Conservation (phyloP, 129 eudicot species). For the Artemisia annua region DNA sequence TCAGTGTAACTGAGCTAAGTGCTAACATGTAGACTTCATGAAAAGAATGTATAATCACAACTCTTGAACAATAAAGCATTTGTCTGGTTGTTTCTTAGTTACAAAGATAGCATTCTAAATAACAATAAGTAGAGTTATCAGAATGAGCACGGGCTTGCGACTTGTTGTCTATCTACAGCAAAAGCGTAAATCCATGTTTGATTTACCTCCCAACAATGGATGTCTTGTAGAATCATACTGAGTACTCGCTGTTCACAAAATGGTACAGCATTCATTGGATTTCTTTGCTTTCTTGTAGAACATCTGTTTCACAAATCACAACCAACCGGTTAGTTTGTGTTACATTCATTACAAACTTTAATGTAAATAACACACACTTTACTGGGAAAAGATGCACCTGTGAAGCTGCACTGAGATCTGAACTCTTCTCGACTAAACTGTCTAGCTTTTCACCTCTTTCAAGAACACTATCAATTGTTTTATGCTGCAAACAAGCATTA, state of each 20-base stretch:
- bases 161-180: slow-evolving; percentile 14
- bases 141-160: neutral
- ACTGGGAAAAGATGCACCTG: slow-evolving; percentile 50
- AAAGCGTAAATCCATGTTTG: slow-evolving; percentile 3
- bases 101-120: slow-evolving; percentile 23
- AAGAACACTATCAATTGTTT: slow-evolving; percentile 90
- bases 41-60: slow-evolving; percentile 7
- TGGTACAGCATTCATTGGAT: slow-evolving; percentile 82
- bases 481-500: slow-evolving; percentile 52
- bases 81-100: neutral
- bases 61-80: slow-evolving; percentile 5
- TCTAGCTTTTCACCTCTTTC: slow-evolving; percentile 91
- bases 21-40: too few relatives aligned
- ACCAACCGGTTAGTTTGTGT: slow-evolving; percentile 9
- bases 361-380: neutral
- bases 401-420: slow-evolving; percentile 91
- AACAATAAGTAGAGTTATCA: slow-evolving; percentile 14
- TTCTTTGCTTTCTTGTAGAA: slow-evolving; percentile 95
- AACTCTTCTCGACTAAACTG: slow-evolving; percentile 91
- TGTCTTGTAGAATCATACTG: neutral
- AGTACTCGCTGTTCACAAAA: slow-evolving; percentile 43
- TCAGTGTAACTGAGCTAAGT: too few relatives aligned
- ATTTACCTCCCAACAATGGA: slow-evolving; percentile 5
- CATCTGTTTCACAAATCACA: slow-evolving; percentile 62
- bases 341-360: neutral